Conservation (phyloP, 768 basidiomycete genomes). For the Phanerochaete sordida region DNA sequence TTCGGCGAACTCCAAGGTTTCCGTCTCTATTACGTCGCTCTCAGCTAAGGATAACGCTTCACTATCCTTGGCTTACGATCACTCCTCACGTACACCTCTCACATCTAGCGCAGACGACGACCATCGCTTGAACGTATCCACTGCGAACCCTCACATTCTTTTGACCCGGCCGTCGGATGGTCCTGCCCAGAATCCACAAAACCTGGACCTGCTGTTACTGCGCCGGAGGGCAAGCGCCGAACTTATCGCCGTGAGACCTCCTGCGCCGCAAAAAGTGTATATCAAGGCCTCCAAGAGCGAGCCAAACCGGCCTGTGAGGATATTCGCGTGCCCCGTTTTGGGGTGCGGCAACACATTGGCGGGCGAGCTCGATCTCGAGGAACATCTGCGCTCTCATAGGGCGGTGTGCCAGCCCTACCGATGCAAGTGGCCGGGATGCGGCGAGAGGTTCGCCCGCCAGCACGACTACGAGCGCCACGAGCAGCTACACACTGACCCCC, state of each 20-base stretch:
- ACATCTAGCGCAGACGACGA: too few species aligned
- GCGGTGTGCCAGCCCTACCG: slow-evolving; percentile 94
- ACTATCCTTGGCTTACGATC: too few species aligned
- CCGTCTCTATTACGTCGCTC: too few species aligned
- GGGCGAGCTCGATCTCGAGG: slow-evolving; percentile 89
- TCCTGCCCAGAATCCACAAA: slow-evolving; percentile 54
- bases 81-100: too few species aligned
- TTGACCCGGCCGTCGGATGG: slow-evolving; percentile 50
- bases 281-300: slow-evolving; percentile 87
- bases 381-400: slow-evolving; percentile 93
- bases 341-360: slow-evolving; percentile 97
- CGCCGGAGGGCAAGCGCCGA: slow-evolving; percentile 41
- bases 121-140: too few species aligned
- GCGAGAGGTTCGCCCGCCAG: slow-evolving; percentile 90
- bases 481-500: slow-evolving; percentile 87
- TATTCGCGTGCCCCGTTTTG: slow-evolving; percentile 87
- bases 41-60: too few species aligned
- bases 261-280: slow-evolving; percentile 72
- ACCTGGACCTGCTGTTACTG: slow-evolving; percentile 63
- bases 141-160: too few species aligned
- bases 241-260: slow-evolving; percentile 17
- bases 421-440: slow-evolving; percentile 93
- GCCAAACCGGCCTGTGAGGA: slow-evolving; percentile 85
- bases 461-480: slow-evolving; percentile 98
- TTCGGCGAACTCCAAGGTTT: too few species aligned